These are phyloP conservation scores for Salix arbutifolia DNA, from an alignment of 345 rosid species.

Conservation along the genomic window DNA sequence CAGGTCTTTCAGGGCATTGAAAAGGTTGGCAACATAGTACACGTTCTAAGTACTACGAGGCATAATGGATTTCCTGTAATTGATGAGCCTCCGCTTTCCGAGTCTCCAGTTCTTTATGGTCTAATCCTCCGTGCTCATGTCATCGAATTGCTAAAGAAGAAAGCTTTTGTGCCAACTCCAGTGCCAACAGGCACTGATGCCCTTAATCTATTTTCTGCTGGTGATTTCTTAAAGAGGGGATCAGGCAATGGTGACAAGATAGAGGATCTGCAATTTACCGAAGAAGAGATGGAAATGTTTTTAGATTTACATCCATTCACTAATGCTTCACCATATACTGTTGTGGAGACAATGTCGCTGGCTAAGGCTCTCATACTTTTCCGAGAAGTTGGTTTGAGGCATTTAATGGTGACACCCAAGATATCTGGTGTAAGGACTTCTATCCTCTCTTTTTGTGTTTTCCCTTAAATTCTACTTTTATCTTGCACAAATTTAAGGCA, in stretches of 20 bases:
- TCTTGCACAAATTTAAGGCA: background rate
- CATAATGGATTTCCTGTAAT: conserved; percentile 86
- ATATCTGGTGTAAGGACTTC: conserved; percentile 50
- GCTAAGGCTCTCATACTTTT: conserved; percentile 83
- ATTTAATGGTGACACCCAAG: conserved; percentile 79
- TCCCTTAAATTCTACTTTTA: background rate
- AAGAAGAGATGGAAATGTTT: conserved; percentile 86
- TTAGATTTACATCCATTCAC: conserved; percentile 82
- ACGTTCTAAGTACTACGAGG: conserved; percentile 59
- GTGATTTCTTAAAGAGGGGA: conserved; percentile 75
- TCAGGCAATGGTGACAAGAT: conserved; percentile 52
- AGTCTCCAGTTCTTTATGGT: conserved; percentile 55
- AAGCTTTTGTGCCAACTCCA: conserved; percentile 50
- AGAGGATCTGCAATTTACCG: conserved; percentile 62
- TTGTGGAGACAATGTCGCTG: conserved; percentile 91
- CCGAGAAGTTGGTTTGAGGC: conserved; percentile 82
- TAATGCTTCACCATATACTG: conserved; percentile 87
- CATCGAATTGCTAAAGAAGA: conserved; percentile 63
- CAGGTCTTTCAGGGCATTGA: conserved; percentile 65
- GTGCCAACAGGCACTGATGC: conserved; percentile 31
- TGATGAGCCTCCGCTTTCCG: conserved; percentile 51
- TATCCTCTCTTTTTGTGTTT: conserved; percentile 1
- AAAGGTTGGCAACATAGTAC: conserved; percentile 68
- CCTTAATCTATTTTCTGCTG: conserved; percentile 44
- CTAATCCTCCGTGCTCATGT: conserved; percentile 80